Evolutionary conservation across 2,329 filamentous ascomycete species (phyloP), one percentile per base, ranked within the genome.

Genomic region (Coleophoma crateriformis): DNA sequence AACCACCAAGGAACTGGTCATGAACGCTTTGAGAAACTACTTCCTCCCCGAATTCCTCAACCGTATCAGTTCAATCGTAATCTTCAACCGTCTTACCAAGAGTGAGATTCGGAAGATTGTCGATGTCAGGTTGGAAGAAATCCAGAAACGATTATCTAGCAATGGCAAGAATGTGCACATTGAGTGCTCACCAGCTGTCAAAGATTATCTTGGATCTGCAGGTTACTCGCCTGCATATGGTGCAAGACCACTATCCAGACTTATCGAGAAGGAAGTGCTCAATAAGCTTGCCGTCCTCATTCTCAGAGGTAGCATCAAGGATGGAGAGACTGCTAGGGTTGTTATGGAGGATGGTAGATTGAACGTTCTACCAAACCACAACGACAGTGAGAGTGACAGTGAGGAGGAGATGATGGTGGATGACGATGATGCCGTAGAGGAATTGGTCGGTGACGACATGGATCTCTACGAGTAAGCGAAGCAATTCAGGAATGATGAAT

Each of bases 41-140:
- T 99, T 99, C 82, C 77, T 99, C 2, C 94, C 94, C 33, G 94
- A 99, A 65, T 99, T 99, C 78, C 83, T 99, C 58, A 99, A 99
- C 78, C 89, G 94, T 67, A 97, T 99, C 76, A 92, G 82, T 71
- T 94, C 87, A 53, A 89, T 85, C 48, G 91, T 99, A 71, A 96
- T 99, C 72, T 99, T 99, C 82, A 99, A 99, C 77, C 88, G 94
- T 44, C 86, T 99, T 49, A 92, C 88, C 3, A 87, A 84, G 66
- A 76, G 71, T 50, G 94, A 99, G 71, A 99, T 99, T 62, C 86
- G 94, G 64, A 90, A 83, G 73, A 97, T 99, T 65, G 94, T 99
- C 53, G 94, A 99, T 64, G 77, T 99, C 19, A 87, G 94, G 41
- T 78, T 99, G 33, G 52, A 55, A 3, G 94, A 99, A 66, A 92